These are phyloP conservation scores for Neurospora sp. DNA, from an alignment of 495 filamentous ascomycete genomes.

Conservation along the genomic window DNA sequence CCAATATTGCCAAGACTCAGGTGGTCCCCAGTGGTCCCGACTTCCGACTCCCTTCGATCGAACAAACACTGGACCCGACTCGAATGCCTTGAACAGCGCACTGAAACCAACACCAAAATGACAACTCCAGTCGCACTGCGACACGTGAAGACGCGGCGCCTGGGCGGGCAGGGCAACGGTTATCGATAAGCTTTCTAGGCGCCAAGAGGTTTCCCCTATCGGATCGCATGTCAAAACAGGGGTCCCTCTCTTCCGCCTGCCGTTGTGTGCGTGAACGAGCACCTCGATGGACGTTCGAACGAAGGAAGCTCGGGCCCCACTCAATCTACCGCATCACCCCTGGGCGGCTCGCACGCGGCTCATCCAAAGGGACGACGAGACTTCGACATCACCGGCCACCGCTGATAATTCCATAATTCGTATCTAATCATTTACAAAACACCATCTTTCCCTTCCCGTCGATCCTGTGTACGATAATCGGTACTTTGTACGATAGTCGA, in stretches of 20 bases:
- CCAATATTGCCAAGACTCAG: neutral
- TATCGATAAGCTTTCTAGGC: neutral
- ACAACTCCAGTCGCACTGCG: neutral
- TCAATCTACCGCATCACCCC: neutral
- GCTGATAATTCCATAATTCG: neutral
- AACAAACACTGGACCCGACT: neutral
- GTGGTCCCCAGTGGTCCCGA: neutral
- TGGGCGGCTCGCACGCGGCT: neutral
- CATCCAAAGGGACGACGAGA: neutral
- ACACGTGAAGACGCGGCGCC: neutral
- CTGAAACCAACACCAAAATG: neutral
- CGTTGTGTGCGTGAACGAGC: neutral
- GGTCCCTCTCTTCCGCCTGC: neutral
- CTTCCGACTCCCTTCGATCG: neutral
- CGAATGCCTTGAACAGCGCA: neutral
- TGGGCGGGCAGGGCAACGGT: neutral
- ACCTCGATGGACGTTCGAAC: neutral
- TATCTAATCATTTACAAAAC: neutral
- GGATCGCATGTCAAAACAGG: neutral
- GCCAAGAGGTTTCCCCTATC: neutral
- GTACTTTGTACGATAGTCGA: neutral
- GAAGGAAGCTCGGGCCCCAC: neutral
- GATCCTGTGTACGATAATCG: neutral
- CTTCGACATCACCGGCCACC: neutral
- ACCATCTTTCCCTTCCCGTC: neutral